Evolutionary conservation across 805 yeast species (phyloP), one percentile per base, ranked within the genome.

Genomic region (Lipomyces orientalis): DNA sequence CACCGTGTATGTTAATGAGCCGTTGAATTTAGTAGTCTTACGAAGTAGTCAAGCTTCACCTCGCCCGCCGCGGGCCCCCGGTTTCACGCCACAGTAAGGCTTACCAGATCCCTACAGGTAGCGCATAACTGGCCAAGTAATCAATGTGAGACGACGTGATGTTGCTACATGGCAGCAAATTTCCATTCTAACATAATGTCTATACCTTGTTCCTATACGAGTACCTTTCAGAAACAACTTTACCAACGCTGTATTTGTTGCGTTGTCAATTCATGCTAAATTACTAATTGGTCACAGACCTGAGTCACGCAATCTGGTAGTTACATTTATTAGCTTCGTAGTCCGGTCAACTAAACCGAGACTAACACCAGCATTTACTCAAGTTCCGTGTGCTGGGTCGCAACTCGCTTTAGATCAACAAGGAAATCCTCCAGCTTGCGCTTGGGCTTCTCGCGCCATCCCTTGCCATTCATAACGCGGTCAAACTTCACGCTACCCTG

Each of bases 391-490:
- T 86, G 88, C 79, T 85, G 88, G 77, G 88, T 86, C 68, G 88
- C 86, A 57, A 86, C 87, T 81, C 88, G 84, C 80, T 85, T 87
- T 88, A 85, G 85, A 74, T 87, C 84, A 65, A 85, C 85, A 74
- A 86, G 79, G 82, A 85, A 86, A 77, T 85, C 88, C 81, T 85
- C 88, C 67, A 86, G 76, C 65, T 86, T 80, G 78, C 88, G 83
- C 73, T 77, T 76, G 34, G 75, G 72, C 67, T 76, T 77, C 75
- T 79, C 78, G 79, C 80, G 79, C 62, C 74, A 69, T 67, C 80
- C 74, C 79, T 81, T 81, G 73, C 88, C 87, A 80, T 85, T 84
- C 82, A 87, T 84, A 77, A 85, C 73, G 79, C 86, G 80, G 77
- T 86, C 88, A 75, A 86, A 86, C 29, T 76, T 73, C 62, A 70